Conservation (phyloP, 495 filamentous ascomycete species). For the Penicillium waksmanii region DNA sequence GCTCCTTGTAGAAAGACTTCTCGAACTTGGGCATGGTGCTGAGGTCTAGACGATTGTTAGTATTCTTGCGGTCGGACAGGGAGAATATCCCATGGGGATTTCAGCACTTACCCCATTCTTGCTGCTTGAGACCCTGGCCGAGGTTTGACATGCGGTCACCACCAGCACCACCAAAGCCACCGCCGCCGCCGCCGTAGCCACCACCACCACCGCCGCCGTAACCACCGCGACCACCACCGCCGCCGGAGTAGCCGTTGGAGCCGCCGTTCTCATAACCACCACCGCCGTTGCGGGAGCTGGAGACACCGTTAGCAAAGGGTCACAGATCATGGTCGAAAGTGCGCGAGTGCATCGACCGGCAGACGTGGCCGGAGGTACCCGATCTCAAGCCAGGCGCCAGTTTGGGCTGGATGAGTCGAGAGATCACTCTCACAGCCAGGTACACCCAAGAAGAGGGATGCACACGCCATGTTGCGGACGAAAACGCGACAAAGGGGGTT, state of each 20-base stretch:
- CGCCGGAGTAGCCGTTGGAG: slow-evolving; percentile 51
- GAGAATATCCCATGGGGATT: background rate
- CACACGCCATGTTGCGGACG: background rate
- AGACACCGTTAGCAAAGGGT: slow-evolving; percentile 24
- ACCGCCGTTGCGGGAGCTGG: slow-evolving; percentile 44
- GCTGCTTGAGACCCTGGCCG: slow-evolving; percentile 80
- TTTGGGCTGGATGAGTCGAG: background rate
- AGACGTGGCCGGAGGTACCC: background rate
- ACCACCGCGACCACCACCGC: slow-evolving; percentile 46
- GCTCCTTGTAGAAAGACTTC: slow-evolving; percentile 98
- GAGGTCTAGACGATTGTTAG: slow-evolving; percentile 62
- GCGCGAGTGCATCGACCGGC: background rate
- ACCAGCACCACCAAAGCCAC: slow-evolving; percentile 53
- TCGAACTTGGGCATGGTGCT: slow-evolving; percentile 89
- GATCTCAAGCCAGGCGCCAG: background rate
- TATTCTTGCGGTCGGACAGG: slow-evolving; percentile 12
- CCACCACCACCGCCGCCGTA: slow-evolving; percentile 57
- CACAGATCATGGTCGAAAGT: background rate
- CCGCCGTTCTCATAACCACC: slow-evolving; percentile 51
- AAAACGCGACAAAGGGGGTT: slow-evolving; percentile 1
- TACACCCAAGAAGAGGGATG: background rate
- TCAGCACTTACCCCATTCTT: slow-evolving; percentile 74
- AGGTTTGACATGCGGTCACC: slow-evolving; percentile 95
- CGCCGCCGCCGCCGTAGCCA: slow-evolving; percentile 54
- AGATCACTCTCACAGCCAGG: background rate